Evolutionary conservation across 768 basidiomycete genomes (phyloP).

Genomic region (Glaciozyma martinii): DNA sequence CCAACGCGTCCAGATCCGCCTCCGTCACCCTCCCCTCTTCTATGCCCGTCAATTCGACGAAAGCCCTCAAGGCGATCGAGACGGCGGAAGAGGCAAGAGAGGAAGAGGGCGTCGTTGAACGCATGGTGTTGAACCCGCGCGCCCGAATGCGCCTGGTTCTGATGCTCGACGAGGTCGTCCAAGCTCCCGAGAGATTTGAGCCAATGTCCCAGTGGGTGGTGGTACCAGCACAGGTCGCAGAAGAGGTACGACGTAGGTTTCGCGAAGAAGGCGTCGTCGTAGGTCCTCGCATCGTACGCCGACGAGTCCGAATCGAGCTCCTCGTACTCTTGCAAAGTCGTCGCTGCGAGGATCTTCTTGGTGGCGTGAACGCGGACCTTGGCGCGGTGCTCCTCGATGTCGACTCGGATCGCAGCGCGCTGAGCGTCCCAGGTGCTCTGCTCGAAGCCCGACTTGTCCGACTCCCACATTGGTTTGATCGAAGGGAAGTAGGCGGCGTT

Average conservation of each 20-base stretch:
- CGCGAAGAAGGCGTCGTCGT: conserved; percentile 1
- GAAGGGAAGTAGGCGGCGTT: background rate
- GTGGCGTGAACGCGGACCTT: background rate
- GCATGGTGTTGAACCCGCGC: too few relatives aligned
- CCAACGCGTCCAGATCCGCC: too few relatives aligned
- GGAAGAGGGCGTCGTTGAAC: too few relatives aligned
- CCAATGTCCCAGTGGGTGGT: too few relatives aligned
- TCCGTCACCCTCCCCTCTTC: too few relatives aligned
- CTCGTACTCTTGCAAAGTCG: conserved; percentile 75
- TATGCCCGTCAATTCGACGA: too few relatives aligned
- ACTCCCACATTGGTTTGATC: background rate
- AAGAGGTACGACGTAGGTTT: background rate
- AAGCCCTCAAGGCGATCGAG: too few relatives aligned
- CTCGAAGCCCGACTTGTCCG: background rate
- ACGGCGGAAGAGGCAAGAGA: too few relatives aligned
- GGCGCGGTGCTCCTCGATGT: background rate
- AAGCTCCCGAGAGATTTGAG: too few relatives aligned
- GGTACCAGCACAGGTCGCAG: too few relatives aligned
- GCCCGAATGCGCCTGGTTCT: too few relatives aligned
- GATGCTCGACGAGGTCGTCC: too few relatives aligned
- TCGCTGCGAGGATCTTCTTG: conserved; percentile 54
- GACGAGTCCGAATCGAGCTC: conserved; percentile 43
- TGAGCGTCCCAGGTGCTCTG: background rate
- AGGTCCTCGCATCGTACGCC: background rate
- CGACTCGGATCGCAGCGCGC: background rate